A percentile compares a stretch with the other conserved stretches of the same genome.
These are phyloP conservation scores for Tetrahymena malaccensis DNA, from an alignment of 73 alveolate species.

Conservation along the genomic window DNA sequence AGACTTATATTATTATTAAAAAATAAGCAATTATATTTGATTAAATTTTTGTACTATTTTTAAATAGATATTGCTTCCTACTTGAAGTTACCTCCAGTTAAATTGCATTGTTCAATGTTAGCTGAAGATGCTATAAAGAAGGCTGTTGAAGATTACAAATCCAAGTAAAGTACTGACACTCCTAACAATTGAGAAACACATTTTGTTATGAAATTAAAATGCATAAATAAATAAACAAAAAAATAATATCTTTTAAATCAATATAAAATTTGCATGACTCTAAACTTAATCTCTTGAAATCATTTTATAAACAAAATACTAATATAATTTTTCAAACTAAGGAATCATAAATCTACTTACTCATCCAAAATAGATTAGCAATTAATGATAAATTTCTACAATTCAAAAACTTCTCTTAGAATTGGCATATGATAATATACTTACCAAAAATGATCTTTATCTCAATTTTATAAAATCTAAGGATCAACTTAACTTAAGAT, in stretches of 20 bases:
- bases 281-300: neutral
- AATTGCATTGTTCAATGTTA: constrained; percentile 87
- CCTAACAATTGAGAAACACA: neutral
- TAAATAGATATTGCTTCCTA: constrained; percentile 73
- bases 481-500: too few species aligned
- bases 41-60: neutral
- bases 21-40: neutral
- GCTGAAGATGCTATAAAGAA: constrained; percentile 95
- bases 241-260: neutral
- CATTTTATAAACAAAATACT: neutral
- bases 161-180: constrained; percentile 15
- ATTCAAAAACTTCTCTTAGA: neutral
- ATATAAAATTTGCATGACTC: neutral
- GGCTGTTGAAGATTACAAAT: constrained; percentile 77
- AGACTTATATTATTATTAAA: neutral
- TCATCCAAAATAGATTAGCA: neutral
- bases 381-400: neutral
- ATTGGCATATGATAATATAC: too few species aligned
- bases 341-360: neutral
- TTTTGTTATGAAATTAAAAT: too few species aligned
- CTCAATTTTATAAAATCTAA: too few species aligned
- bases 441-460: too few species aligned
- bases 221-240: too few species aligned
- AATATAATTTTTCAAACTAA: too few species aligned
- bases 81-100: constrained; percentile 84